These are phyloP conservation scores for Rhododendron vialii DNA, from an alignment of 148 eudicot species.

Conservation along the genomic window DNA sequence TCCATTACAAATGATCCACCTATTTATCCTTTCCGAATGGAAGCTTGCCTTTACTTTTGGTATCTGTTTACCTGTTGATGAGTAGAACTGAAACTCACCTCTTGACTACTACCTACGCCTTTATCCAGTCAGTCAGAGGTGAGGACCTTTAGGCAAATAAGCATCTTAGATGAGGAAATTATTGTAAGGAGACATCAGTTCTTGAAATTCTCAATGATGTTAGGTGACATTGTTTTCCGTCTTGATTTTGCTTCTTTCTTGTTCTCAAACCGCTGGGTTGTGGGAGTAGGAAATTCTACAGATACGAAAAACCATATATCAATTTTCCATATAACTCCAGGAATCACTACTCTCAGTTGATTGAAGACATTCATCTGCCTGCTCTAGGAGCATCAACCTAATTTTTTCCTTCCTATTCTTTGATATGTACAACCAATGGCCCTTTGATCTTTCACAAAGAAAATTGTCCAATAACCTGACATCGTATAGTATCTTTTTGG, in stretches of 20 bases:
- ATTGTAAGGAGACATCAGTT: neutral
- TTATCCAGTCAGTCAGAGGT: neutral
- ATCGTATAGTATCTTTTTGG: neutral
- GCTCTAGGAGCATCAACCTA: neutral
- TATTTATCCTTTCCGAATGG: neutral
- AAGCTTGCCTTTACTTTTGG: neutral
- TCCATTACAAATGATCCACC: neutral
- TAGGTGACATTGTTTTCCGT: neutral
- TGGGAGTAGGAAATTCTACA: neutral
- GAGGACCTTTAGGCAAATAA: neutral
- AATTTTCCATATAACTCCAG: neutral
- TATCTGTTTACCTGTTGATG: neutral
- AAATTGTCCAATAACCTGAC: neutral
- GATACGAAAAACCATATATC: neutral
- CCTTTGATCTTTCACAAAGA: neutral
- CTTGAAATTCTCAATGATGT: neutral
- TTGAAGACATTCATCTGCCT: neutral
- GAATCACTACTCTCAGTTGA: neutral
- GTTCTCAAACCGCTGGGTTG: neutral
- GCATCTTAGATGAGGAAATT: neutral
- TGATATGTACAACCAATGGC: neutral
- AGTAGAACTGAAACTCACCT: neutral
- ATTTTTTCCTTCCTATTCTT: neutral
- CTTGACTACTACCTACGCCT: neutral
- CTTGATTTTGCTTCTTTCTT: neutral